phyloP scores from a whole-genome alignment of 257 asterid genomes.

The Penstemon newberryi region DNA sequence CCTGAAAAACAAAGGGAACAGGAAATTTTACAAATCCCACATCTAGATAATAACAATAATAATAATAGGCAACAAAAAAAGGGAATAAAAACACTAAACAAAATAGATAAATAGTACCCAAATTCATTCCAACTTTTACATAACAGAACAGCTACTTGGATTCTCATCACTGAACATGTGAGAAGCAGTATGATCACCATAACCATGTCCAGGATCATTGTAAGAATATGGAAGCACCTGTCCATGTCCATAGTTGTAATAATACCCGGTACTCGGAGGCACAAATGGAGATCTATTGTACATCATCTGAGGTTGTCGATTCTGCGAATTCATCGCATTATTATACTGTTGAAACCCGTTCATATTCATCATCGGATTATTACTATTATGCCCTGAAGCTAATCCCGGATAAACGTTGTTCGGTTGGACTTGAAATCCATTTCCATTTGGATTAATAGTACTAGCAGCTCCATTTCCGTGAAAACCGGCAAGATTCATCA shows the following conservation, averaged over 20 bases:
- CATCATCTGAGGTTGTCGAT: slow-evolving; percentile 73
- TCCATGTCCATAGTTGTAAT: slow-evolving; percentile 37
- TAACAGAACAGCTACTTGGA: slow-evolving; percentile 58
- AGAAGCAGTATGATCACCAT: slow-evolving; percentile 32
- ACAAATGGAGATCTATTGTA: slow-evolving; percentile 54
- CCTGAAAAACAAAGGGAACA: too few relatives aligned
- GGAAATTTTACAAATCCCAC: too few relatives aligned
- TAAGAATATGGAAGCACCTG: slow-evolving; percentile 28
- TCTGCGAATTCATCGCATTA: slow-evolving; percentile 51
- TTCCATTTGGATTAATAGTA: slow-evolving; percentile 16
- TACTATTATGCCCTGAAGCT: slow-evolving; percentile 36
- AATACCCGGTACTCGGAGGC: slow-evolving; percentile 58
- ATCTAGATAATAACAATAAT: too few relatives aligned
- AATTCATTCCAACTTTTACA: slow-evolving; percentile 35
- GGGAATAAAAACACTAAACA: background rate
- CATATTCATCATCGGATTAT: slow-evolving; percentile 31
- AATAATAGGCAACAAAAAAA: too few relatives aligned
- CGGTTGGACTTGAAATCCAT: slow-evolving; percentile 26
- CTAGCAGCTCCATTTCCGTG: slow-evolving; percentile 45
- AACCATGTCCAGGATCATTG: slow-evolving; percentile 25
- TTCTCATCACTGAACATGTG: slow-evolving; percentile 66
- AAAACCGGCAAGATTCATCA: slow-evolving; percentile 77
- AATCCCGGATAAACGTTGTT: slow-evolving; percentile 32
- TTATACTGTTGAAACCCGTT: slow-evolving; percentile 29
- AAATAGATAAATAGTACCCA: background rate